A percentile compares a stretch with the other conserved stretches of the same genome.
These are phyloP conservation scores for Botryosphaeria agaves DNA, from an alignment of 2,329 filamentous ascomycete genomes.

Conservation along the genomic window DNA sequence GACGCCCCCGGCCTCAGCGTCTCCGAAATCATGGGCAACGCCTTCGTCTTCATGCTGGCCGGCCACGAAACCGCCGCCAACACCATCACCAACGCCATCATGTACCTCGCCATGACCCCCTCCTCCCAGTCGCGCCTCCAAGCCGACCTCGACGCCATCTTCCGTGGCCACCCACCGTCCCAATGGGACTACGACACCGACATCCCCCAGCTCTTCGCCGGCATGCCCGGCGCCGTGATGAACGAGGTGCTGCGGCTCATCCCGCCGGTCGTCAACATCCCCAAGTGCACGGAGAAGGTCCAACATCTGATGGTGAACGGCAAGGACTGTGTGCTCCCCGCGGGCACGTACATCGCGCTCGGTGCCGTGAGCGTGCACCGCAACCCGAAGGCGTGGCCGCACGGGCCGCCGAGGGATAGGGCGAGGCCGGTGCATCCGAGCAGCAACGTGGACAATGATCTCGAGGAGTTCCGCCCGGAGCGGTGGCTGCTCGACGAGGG, in stretches of 20 bases:
- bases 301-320: constrained; percentile 45
- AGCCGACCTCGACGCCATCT: constrained; percentile 47
- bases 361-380: constrained; percentile 39
- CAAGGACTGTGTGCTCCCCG: constrained; percentile 39
- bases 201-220: constrained; percentile 47
- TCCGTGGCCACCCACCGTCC: constrained; percentile 38
- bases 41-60: constrained; percentile 45
- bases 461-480: constrained; percentile 53
- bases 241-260: constrained; percentile 61
- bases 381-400: constrained; percentile 59
- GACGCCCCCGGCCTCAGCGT: constrained; percentile 34
- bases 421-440: constrained; percentile 1
- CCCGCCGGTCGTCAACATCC: constrained; percentile 54
- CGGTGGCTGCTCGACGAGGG: constrained; percentile 42
- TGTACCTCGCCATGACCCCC: constrained; percentile 50
- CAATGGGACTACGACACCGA: constrained; percentile 56
- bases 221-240: constrained; percentile 57
- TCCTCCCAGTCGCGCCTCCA: constrained; percentile 49
- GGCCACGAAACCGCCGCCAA: constrained; percentile 73
- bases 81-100: constrained; percentile 51
- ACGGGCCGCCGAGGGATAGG: constrained; percentile 21
- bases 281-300: constrained; percentile 38
- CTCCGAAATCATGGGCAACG: constrained; percentile 55
- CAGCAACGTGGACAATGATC: constrained; percentile 28
- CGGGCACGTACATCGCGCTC: constrained; percentile 37